Evolutionary conservation across 2,329 filamentous ascomycete genomes (phyloP).

Genomic region (Curvularia spicifera): DNA sequence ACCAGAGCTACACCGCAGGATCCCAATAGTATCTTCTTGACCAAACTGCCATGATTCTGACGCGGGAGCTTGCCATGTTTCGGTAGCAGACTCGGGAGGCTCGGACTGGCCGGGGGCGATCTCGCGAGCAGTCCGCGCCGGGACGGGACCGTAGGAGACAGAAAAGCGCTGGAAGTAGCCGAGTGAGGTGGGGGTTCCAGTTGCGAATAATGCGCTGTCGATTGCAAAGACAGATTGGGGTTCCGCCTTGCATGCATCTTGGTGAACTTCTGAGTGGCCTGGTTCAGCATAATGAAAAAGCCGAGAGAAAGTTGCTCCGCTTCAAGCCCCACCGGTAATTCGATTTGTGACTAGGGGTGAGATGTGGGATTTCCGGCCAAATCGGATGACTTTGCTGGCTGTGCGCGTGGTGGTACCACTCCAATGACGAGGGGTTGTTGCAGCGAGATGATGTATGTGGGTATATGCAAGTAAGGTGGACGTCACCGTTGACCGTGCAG

Average conservation of each 20-base stretch:
- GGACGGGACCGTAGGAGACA: slow-evolving; percentile 45
- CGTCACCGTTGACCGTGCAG: slow-evolving; percentile 29
- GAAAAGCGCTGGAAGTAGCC: slow-evolving; percentile 45
- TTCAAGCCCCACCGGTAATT: slow-evolving; percentile 1
- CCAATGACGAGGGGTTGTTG: slow-evolving; percentile 15
- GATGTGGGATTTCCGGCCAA: slow-evolving; percentile 10
- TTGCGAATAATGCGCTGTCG: slow-evolving; percentile 47
- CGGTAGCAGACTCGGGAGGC: slow-evolving; percentile 71
- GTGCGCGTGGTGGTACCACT: slow-evolving; percentile 21
- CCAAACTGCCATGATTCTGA: slow-evolving; percentile 60
- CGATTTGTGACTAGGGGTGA: slow-evolving; percentile 5
- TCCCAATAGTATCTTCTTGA: slow-evolving; percentile 64
- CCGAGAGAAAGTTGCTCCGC: slow-evolving; percentile 1
- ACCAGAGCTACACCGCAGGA: slow-evolving; percentile 56
- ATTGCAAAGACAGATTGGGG: slow-evolving; percentile 55
- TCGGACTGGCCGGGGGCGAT: slow-evolving; percentile 73
- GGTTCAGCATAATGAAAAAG: slow-evolving; percentile 44
- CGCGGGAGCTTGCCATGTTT: slow-evolving; percentile 68
- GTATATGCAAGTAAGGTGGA: slow-evolving; percentile 4
- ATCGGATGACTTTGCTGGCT: slow-evolving; percentile 15
- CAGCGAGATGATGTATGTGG: neutral
- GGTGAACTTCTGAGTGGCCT: slow-evolving; percentile 43
- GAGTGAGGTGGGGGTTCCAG: slow-evolving; percentile 39
- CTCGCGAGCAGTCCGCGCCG: slow-evolving; percentile 68
- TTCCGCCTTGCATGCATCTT: slow-evolving; percentile 57